Evolutionary conservation across 768 basidiomycete species (phyloP), one percentile per base, ranked within the genome.

Genomic region (Crucibulum laeve): DNA sequence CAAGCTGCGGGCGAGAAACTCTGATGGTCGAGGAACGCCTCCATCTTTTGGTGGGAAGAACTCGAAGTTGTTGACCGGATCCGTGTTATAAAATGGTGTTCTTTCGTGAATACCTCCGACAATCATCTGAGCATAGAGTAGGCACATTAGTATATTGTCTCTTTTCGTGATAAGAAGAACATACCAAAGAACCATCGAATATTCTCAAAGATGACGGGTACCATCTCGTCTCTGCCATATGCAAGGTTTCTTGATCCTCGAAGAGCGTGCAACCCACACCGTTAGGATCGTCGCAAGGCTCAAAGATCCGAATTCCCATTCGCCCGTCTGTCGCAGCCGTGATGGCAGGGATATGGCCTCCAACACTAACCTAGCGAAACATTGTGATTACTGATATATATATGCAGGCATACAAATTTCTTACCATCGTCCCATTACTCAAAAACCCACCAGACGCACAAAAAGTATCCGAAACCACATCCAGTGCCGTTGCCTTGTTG

Each of bases 401-500:
- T 84, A 56, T 91, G 90, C 2, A 89, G 89, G 43, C 89, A 89
- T 10, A 88, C 84, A 52, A n/a, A n/a, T n/a, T n/a, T n/a, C 79
- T 87, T 57, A 91, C 65, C 25, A 91, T 57, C 1, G 86, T 85
- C 3, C 89, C 89, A 46, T 91, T 88, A 18, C 80, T 60, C 5
- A 91, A 63, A 57, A 89, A 90, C 3, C 80, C 73, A 8, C 89
- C 89, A 24, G 89, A 85, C 6, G 89, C 89, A 56, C 89, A 91
- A 65, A 91, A 91, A 18, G 89, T 90, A 56, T 91, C 90, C 4
- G 88, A 88, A 52, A 77, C 67, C 61, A 90, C 72, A 28, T 67
- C 54, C 22, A 91, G 68, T 45, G 85, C 80, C 33, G 61, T 77
- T 49, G 85, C 65, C 4, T 70, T 69, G 53, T 86, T 76, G 8